Evolutionary conservation across 179 eudicot genomes (phyloP), one percentile per base, ranked within the genome.

Genomic region (Amaranthus tricolor): DNA sequence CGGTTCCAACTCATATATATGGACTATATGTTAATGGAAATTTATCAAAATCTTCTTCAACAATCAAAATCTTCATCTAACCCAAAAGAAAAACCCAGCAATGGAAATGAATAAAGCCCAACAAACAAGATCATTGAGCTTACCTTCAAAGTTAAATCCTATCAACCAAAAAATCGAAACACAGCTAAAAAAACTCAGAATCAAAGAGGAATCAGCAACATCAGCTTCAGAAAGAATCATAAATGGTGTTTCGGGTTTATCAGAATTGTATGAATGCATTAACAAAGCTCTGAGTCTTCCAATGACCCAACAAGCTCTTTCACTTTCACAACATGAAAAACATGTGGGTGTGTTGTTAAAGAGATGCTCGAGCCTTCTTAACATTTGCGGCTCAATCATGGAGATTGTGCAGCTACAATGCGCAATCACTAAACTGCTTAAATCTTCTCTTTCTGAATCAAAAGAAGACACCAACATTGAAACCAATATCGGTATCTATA

Each of bases 261-360:
- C 69, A 49, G 73, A 79, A 70, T 62, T 82, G 58, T 84, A 81
- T 77, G 19, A 16, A 6, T 82, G 85, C 56, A 70, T 85, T 54
- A 88, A 87, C 51, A 84, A 81, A 19, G 84, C 84, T 65, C 81
- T 87, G 45, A 76, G 77, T 24, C 80, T 88, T 66, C 83, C 89
- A 20, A 80, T 77, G 3, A 84, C 89, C 52, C 82, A 70, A 65
- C 78, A 84, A 74, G 75, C 85, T 65, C 79, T 89, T 31, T 79
- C 82, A 61, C 21, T 51, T 57, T 62, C 71, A 45, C 85, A 73
- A 12, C 60, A 83, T 50, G 64, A 75, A 61, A 74, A 69, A 53
- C 80, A 74, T 70, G 78, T 84, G 4, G 50, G 80, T 5, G 80
- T 76, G 44, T 53, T 78, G 44, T 64, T 80, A 20, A 87, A 86